A percentile compares a stretch with the other conserved stretches of the same genome.
Conservation (phyloP, 169 alveolate species). For the Plasmodium vinckei region DNA sequence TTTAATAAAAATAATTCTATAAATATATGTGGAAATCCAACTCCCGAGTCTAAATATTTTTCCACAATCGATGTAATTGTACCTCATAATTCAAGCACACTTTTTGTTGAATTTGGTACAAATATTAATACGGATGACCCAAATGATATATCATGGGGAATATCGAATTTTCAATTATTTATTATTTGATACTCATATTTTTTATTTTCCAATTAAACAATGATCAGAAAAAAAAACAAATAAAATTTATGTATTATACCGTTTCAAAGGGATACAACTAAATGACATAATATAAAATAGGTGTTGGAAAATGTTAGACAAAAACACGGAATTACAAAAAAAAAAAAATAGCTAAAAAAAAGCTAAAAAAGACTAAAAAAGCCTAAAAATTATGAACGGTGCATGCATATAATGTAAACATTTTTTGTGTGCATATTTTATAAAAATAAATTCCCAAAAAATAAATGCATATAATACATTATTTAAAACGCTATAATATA, state of each 20-base stretch:
- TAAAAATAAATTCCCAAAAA: too few relatives aligned
- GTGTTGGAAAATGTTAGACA: not conserved
- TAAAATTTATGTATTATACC: not conserved
- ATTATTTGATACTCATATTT: slow-evolving; percentile 4
- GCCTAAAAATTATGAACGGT: too few relatives aligned
- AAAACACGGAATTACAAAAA: too few relatives aligned
- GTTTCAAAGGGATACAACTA: too few relatives aligned
- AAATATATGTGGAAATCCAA: slow-evolving; percentile 84
- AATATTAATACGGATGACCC: slow-evolving; percentile 42
- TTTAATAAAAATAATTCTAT: slow-evolving; percentile 59
- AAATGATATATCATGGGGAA: slow-evolving; percentile 70
- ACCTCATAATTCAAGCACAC: slow-evolving; percentile 55
- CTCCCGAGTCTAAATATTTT: slow-evolving; percentile 35
- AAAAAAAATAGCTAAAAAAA: too few relatives aligned
- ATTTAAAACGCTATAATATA: too few relatives aligned
- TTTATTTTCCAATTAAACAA: not conserved
- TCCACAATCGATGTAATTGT: slow-evolving; percentile 48
- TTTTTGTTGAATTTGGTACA: slow-evolving; percentile 57
- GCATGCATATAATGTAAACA: too few relatives aligned
- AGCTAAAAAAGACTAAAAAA: too few relatives aligned
- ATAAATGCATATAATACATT: too few relatives aligned
- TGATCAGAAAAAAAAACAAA: slow-evolving; percentile 4
- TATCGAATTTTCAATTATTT: slow-evolving; percentile 63
- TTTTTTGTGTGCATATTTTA: too few relatives aligned
- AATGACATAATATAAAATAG: not conserved